Evolutionary conservation across 164 flowering plant species (phyloP), one percentile per base, ranked within the genome.

Genomic region (Tinospora cordifolia): DNA sequence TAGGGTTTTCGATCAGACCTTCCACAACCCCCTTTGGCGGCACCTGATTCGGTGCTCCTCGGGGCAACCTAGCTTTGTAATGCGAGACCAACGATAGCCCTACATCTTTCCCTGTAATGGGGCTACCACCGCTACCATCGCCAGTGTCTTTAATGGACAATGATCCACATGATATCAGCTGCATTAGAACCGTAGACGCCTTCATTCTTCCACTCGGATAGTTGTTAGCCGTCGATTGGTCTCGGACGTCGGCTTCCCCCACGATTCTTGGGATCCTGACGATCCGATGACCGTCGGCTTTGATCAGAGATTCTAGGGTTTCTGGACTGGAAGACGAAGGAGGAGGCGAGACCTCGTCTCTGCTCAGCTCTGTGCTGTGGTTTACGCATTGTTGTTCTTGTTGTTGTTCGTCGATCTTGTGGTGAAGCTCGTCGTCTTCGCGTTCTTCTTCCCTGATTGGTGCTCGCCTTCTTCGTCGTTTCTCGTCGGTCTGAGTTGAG

Each of bases 271-370:
- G 2, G 64, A 77, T 36, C 36, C 78, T 51, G 17, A 81, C 39
- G 69, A 83, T 69, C 44, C 88, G 76, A 17, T 87, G 76, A 17
- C 84, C 81, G 39, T 91, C 91, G 0, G 91, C 89, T 74, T 89
- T 88, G 81, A 93, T 84, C 75, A 91, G 62, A 0, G 96, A 71
- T 71, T 90, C 96, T 30, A 90, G 81, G 1, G 95, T 88, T 69
- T 91, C 98, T 2, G 97, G 94, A 66, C 98, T 93, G 8, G 98
- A 88, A 71, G 91, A 88, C 15, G 92, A 86, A 70, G 92, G 96
- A 21, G 97, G 97, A 17, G 98, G 97, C 6, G 97, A 90, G 41
- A 90, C 83, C 85, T 91, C 97, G 0, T 81, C 91, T 59, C 87
- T 78, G 75, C 83, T 87, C 69, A 85, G 80, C 80, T 87, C 91